Base-by-base conservation (phyloP, 345 rosid genomes). In the Xanthoceras sorbifolium region DNA sequence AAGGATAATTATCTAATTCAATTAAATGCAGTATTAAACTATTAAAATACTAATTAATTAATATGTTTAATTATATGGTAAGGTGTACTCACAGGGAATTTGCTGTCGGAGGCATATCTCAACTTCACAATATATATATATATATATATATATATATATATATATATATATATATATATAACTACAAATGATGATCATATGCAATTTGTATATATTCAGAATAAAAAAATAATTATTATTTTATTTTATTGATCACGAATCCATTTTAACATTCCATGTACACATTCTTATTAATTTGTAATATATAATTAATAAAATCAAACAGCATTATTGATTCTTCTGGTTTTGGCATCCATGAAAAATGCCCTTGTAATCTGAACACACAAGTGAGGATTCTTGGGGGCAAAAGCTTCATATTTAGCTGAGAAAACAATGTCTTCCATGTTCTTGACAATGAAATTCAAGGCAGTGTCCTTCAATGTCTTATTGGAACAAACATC, bases 341-440 rank as follows among this genome's bases (percentile, higher is more conserved):
- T 82, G 60, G 40, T 79, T 81, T 81, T 89, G 17, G 86, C 78
- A 66, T 89, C 92, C 64, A 77, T 67, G 60, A 91, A 78, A 61
- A 85, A 88, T 2, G 91, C 92, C 74, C 97, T 90, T 1, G 96
- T 91, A 44, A 93, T 82, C 70, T 91, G 89, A 36, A 90, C 90
- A 29, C 86, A 86, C 65, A 93, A 78, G 84, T 83, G 86, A 0
- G 92, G 88, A 6, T 88, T 91, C 80, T 85, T 88, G 36, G 77
- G 67, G 9, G 88, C 89, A 79, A 93, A 93, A 10, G 31, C 83
- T 77, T 91, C 97, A 54, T 80, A 93, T 73, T 85, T 89, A 14
- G 86, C 36, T 3, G 97, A 79, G 65, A 85, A 90, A 77, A 83
- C 90, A 0, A 91, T 32, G 15, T 83, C 94, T 64, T 91, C 92